Conservation (phyloP, 257 asterid species). For the Ehretia macrophylla region DNA sequence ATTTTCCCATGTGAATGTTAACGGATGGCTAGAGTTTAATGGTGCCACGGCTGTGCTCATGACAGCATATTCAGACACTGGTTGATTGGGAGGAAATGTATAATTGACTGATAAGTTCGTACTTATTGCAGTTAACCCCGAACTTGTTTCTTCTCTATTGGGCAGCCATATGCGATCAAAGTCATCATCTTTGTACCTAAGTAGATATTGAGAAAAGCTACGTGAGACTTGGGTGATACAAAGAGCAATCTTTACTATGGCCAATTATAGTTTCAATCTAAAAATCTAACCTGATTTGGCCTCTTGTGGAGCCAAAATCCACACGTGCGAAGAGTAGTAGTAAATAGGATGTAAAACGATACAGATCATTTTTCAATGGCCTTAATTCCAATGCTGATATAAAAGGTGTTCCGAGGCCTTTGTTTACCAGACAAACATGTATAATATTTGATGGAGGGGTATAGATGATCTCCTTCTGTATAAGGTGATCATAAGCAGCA, state of each 20-base stretch:
- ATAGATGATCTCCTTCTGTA: background rate
- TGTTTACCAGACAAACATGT: background rate
- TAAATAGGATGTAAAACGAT: no score
- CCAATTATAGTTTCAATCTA: no score
- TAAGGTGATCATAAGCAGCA: background rate
- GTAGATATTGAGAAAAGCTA: no score
- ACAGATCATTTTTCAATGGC: background rate
- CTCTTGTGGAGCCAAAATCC: background rate
- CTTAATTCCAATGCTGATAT: background rate
- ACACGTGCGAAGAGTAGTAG: background rate
- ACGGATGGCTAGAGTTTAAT: no score
- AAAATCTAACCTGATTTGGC: no score
- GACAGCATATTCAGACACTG: background rate
- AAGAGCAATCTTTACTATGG: no score
- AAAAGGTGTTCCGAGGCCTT: no score
- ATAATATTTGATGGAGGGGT: background rate
- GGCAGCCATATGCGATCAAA: constrained; percentile 28
- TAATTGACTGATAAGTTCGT: no score
- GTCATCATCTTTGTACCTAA: constrained; percentile 12
- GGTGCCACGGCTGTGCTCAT: constrained; percentile 18
- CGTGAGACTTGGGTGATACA: no score
- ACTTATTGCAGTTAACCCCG: background rate
- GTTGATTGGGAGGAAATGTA: background rate
- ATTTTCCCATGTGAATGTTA: background rate
- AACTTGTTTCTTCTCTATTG: no score